Evolutionary conservation across 208 protist species (phyloP).

Genomic region (Trypanosoma conorhini): DNA sequence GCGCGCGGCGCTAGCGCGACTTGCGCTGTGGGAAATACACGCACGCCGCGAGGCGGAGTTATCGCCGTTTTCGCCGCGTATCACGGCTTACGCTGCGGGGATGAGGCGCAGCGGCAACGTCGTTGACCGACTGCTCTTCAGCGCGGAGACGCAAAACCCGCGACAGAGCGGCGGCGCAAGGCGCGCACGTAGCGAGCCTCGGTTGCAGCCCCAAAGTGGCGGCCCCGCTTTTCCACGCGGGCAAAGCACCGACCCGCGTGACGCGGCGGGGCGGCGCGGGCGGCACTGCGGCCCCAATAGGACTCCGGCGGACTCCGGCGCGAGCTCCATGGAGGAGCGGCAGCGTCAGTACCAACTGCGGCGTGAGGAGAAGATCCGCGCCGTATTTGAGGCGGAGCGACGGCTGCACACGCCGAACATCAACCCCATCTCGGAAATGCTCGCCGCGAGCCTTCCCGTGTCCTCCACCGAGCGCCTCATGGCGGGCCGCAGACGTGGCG

Average conservation of each 20-base stretch:
- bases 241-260: background rate
- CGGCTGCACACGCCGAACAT: conserved; percentile 34
- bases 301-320: background rate
- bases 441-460: conserved; percentile 25
- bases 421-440: conserved; percentile 39
- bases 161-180: background rate
- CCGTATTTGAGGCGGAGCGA: conserved; percentile 29
- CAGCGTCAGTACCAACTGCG: conserved; percentile 10
- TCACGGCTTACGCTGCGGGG: conserved; percentile 35
- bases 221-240: background rate
- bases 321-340: background rate
- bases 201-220: background rate
- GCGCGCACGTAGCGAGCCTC: background rate
- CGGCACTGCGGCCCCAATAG: background rate
- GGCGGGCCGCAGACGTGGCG: background rate
- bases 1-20: conserved; percentile 12
- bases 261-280: too few species aligned
- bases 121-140: conserved; percentile 15
- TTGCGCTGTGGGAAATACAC: conserved; percentile 26
- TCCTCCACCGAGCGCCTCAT: conserved; percentile 32
- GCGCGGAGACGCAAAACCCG: background rate
- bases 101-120: conserved; percentile 15
- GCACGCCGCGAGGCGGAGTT: conserved; percentile 3
- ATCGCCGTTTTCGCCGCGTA: conserved; percentile 13
- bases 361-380: conserved; percentile 25